Base-by-base conservation (phyloP, 2,329 filamentous ascomycete species). In the Plectosphaerella plurivora region DNA sequence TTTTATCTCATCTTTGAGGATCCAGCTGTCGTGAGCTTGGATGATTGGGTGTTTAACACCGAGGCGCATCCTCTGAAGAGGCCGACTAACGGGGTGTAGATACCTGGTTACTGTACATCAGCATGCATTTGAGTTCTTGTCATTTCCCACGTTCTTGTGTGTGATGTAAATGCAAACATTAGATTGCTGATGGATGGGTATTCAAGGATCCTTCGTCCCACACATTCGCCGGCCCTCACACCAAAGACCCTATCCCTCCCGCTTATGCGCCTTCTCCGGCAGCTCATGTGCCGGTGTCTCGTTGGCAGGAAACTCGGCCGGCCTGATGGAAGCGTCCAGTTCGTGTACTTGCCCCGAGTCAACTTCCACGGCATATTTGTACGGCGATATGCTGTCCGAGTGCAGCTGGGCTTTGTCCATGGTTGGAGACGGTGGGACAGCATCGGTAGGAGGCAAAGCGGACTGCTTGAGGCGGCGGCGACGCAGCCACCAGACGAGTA, bases 1-100 rank as follows among this genome's bases (percentile, higher is more conserved):
- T 90, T 90, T 55, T 91, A 87, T 60, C 69, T 91, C 52, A 78
- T 89, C 16, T 91, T 89, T 59, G 82, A 81, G 46, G 80, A 87
- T 51, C 79, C 83, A 3, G 73, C 77, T 12, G 63, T 83, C 20
- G 72, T 89, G 28, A 87, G 78, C 66, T 68, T 91, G 61, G 87
- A 91, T 65, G 79, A 89, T 8, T 90, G 80, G 73, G 85, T 90
- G 50, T 69, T 86, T 46, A 82, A 82, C 63, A 82, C 79, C 5
- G 79, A 82, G 62, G 79, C 78, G 20, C 79, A 82, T 60, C 77
- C 79, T 0, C 58, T 80, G 16, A 69, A 59, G 56, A 63, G 69
- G 12, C 68, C 68, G 11, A 37, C 37, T 39, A 62, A 51, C 57
- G 54, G 22, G 28, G 28, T 33, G 28, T 22, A 22, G 22, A 16